Percentiles rank a stretch among this genome's conserved stretches.
Evolutionary conservation across 176 grass and related monocot species (phyloP).

Genomic region (Stipa capillata): DNA sequence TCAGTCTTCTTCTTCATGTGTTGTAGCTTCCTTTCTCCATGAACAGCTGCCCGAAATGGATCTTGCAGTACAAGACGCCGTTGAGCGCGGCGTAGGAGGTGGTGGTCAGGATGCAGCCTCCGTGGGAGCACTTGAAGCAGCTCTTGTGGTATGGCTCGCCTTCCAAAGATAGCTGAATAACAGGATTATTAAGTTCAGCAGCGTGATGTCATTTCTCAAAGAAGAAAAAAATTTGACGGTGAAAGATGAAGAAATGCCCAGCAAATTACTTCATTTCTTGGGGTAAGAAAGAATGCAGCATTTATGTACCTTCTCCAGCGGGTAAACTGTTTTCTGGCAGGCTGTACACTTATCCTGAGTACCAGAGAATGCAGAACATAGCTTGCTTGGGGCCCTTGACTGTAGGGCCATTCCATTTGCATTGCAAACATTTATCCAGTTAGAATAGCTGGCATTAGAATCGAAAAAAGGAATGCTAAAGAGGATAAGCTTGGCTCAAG

Average conservation of each 20-base stretch:
- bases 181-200: neutral
- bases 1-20: conserved; percentile 67
- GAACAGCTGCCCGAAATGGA: conserved; percentile 89
- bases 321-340: conserved; percentile 92
- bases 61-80: conserved; percentile 93
- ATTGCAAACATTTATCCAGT: conserved; percentile 3
- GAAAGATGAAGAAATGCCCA: no score
- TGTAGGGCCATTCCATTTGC: conserved; percentile 23
- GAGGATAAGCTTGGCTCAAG: neutral
- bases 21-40: conserved; percentile 99
- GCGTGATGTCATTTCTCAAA: neutral
- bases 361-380: conserved; percentile 71
- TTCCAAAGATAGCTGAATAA: conserved; percentile 62
- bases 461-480: neutral
- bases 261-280: neutral
- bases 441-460: neutral
- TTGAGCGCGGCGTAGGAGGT: conserved; percentile 92
- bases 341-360: conserved; percentile 85
- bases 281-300: no score
- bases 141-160: conserved; percentile 84
- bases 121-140: conserved; percentile 85
- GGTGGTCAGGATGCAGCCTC: conserved; percentile 76
- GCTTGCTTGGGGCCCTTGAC: conserved; percentile 78
- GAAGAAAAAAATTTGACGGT: neutral
- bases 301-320: conserved; percentile 75